Base-by-base conservation (phyloP, 352 stramenopile genomes). In the Blastocystis sp. region DNA sequence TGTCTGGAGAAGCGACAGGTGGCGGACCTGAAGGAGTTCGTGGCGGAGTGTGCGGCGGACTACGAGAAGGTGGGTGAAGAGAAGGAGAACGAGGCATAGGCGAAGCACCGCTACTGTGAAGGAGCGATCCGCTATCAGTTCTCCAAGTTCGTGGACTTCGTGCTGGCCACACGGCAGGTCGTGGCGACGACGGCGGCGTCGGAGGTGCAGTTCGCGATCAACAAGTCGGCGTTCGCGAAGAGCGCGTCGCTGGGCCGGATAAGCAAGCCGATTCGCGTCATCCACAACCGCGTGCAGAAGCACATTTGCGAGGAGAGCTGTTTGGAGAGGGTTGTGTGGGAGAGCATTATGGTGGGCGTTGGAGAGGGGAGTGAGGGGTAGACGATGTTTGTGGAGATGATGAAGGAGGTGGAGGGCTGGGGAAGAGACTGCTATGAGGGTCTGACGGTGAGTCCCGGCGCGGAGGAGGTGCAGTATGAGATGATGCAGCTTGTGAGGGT, bases 331-430 rank as follows among this genome's bases (percentile, higher is more conserved):
- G 28, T 63, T 64, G 64, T 45, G 34, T 81, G 71, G 71, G 52
- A 66, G 6, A 54, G 66, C 7, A 42, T 81, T 2, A 81, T 54
- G 48, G 64, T 71, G 48, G 24, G 34, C 17, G 24, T 48, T 21
- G 64, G 43, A 43, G 6, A 19, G 4, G 43, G 34, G 64, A 40
- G 48, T 71, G 14, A 71, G 24, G 14, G 17, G 3, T 71, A 71
- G 64, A 81, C 38, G 17, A n/a, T 48, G 71, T 63, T 81, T 19
- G 71, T 81, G 60, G 24, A 48, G 4, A 81, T 81, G 71, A 40
- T 40, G 60, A 63, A 42, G 45, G 71, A 81, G 17, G 71, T 81
- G 71, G 48, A 81, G 45, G 48, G 28, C 34, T 81, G 71, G 71
- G 48, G 3, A 21, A 2, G 48, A 9, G 28, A 81, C 10, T 21